Base-by-base conservation (phyloP, 495 filamentous ascomycete genomes). In the Xylaria scruposa region DNA sequence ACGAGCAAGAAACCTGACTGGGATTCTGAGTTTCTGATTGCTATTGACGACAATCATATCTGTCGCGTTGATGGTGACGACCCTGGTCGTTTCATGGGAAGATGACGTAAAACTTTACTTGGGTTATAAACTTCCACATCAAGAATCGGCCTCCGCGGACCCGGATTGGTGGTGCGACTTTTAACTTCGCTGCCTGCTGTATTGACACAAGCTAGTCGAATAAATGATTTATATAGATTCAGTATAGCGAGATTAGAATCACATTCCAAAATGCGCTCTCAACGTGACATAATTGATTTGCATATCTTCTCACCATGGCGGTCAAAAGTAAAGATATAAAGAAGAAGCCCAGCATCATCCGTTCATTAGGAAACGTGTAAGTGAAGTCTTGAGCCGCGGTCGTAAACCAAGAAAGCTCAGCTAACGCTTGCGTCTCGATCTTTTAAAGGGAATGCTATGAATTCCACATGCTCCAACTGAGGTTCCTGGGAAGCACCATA, bases 401-500 rank as follows among this genome's bases (percentile, higher is more conserved):
- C 63, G 76, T 77, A 73, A 77, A 24, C 75, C 51, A 31, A 19
- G 5, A 58, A 70, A 56, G 79, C 78, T 68, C 77, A 31, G 29
- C n/a, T n/a, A n/a, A 66, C 10, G 3, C 29, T 10, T 36, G 29
- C 17, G 8, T 33, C 31, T 24, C 33, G 7, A 36, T 44, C 29
- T 21, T 2, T 6, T 15, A 24, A 19, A 78, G 76, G 5, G 76
- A 78, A 46, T 73, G 72, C 29, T 75, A 73, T 54, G 65, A 78
- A 54, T 71, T 70, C 7, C 70, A 81, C 44, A 71, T 81, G 68
- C 74, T 77, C 33, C 72, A 73, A 4, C 49, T 83, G 21, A 77
- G 74, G 36, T 73, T 83, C 19, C 81, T 83, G 70, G 67, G 71
- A 33, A 78, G 76, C 68, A 78, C 81, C 0, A 76, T 80, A 64